These are phyloP conservation scores for sunflower (Helianthus annuus) DNA, from an alignment of 129 eudicot species.

Conservation along the genomic window HanXRQr2.0-SUNRISE NC_035440.2:114423155-114423654, in stretches of 20 bases:
- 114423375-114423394: background rate
- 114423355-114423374: constrained; percentile 5
- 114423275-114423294: constrained; percentile 3
- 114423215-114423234: background rate
- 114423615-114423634: too few species aligned
- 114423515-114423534: background rate
- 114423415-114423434: background rate
- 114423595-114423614: background rate
- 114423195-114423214: background rate
- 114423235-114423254: constrained; percentile 2
- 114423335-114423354: background rate
- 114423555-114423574: background rate
- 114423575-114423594: background rate
- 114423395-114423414: constrained; percentile 3
- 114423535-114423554: constrained; percentile 4
- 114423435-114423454: constrained; percentile 12
- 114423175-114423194: constrained; percentile 9
- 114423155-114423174: background rate
- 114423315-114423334: constrained; percentile 2
- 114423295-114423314: background rate
- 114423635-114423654: too few species aligned
- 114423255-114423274: constrained; percentile 14
- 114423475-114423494: background rate
- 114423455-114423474: constrained; percentile 9
- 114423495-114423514: background rate